Conservation (phyloP, 225 moss, liverwort and hornwort species). For the Bryum argenteum region DNA sequence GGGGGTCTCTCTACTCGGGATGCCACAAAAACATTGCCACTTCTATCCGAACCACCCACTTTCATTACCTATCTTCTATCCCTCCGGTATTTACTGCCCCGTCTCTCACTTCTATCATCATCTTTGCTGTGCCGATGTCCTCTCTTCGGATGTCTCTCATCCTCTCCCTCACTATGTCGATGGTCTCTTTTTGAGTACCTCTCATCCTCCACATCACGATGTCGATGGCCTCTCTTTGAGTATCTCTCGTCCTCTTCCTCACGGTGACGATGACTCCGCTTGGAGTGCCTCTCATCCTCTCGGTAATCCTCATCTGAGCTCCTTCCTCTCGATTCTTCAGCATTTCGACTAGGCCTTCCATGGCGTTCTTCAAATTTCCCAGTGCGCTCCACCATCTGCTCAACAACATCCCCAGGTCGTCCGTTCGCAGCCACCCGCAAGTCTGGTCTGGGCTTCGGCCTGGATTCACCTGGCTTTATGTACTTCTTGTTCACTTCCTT, state of each 20-base stretch:
- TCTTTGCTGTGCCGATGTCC: slow-evolving; percentile 5
- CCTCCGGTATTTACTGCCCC: slow-evolving; percentile 6
- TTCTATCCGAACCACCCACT: background rate
- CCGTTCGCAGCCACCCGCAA: background rate
- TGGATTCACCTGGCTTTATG: slow-evolving; percentile 77
- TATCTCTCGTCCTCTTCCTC: background rate
- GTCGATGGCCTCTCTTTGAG: background rate
- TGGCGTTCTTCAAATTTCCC: background rate
- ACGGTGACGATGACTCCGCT: background rate
- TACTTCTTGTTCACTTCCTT: slow-evolving; percentile 56
- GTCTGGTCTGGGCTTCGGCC: slow-evolving; percentile 23
- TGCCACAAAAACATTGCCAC: background rate
- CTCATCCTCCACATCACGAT: slow-evolving; percentile 8
- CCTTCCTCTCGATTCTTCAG: slow-evolving; percentile 20
- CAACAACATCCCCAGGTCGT: background rate
- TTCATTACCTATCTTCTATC: background rate
- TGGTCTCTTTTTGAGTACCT: background rate
- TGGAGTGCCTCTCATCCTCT: slow-evolving; percentile 7
- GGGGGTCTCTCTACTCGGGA: background rate
- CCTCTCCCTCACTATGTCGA: background rate
- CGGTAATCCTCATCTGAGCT: slow-evolving; percentile 7
- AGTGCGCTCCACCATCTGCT: background rate
- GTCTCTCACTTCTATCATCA: slow-evolving; percentile 5
- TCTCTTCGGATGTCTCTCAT: slow-evolving; percentile 2
- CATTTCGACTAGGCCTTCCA: slow-evolving; percentile 5